These are phyloP conservation scores for Phytomonas sp. DNA, from an alignment of 208 protist genomes.

Conservation along the genomic window DNA sequence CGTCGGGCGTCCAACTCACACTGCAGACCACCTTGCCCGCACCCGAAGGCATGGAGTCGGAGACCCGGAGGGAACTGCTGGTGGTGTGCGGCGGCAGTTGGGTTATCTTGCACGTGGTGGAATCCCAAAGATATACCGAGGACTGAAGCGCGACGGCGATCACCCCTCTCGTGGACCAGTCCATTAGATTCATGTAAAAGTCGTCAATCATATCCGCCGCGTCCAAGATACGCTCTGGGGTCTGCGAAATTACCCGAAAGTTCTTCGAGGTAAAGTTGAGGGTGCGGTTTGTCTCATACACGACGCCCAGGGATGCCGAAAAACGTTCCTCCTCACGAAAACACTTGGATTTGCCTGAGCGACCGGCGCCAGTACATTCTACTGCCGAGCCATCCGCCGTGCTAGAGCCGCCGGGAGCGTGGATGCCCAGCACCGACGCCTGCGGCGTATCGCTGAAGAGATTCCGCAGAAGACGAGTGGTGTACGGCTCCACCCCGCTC, in stretches of 20 bases:
- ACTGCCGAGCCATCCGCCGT: not conserved
- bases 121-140: conserved; percentile 98
- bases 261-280: conserved; percentile 70
- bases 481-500: conserved; percentile 73
- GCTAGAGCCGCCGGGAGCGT: not conserved
- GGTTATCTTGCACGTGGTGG: conserved; percentile 86
- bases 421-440: conserved; percentile 43
- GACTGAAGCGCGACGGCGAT: conserved; percentile 95
- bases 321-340: conserved; percentile 40
- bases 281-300: conserved; percentile 74
- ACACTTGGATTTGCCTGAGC: conserved; percentile 12
- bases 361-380: conserved; percentile 1
- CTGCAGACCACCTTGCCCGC: conserved; percentile 72
- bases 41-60: not conserved
- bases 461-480: conserved; percentile 52
- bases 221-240: conserved; percentile 95
- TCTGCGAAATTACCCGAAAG: conserved; percentile 89
- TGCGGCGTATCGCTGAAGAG: conserved; percentile 62
- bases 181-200: conserved; percentile 99
- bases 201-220: conserved; percentile 97
- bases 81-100: conserved; percentile 63
- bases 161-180: conserved; percentile 88
- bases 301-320: conserved; percentile 59
- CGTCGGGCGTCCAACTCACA: conserved; percentile 90
- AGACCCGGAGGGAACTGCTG: not conserved